Conservation (phyloP, 441 rosid species). For the Pelargonium myrrhifolium region DNA sequence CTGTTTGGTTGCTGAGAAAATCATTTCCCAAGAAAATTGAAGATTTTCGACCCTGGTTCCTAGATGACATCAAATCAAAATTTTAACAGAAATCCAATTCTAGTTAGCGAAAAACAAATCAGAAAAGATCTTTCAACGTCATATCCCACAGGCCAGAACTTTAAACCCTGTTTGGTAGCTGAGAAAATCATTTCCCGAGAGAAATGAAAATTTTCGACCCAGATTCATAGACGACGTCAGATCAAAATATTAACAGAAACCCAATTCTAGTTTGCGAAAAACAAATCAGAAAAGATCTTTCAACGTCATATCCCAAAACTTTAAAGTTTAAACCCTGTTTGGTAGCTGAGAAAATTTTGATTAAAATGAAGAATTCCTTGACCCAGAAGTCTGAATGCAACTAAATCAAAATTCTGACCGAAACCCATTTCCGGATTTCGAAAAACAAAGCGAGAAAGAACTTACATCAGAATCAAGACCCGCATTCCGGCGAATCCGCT, state of each 20-base stretch:
- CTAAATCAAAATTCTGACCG: not conserved
- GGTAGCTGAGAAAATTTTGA: slow-evolving; percentile 1
- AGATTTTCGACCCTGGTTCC: not conserved
- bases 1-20: slow-evolving; percentile 11
- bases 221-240: not conserved
- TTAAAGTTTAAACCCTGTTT: slow-evolving; percentile 6
- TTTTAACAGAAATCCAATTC: not conserved
- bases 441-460: not conserved
- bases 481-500: slow-evolving; percentile 30
- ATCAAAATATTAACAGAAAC: not conserved
- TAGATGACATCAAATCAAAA: not conserved
- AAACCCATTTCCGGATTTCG: not conserved
- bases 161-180: slow-evolving; percentile 5
- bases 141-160: too few species aligned
- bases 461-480: slow-evolving; percentile 44
- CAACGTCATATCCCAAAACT: slow-evolving; percentile 20
- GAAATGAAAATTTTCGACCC: not conserved
- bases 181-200: not conserved
- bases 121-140: slow-evolving; percentile 29
- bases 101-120: not conserved
- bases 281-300: slow-evolving; percentile 14
- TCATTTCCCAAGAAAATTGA: not conserved
- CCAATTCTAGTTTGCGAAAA: not conserved
- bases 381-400: not conserved
- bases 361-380: too few species aligned